Percentiles rank a stretch among this genome's conserved stretches.
These are phyloP conservation scores for Trichoderma oligosporum DNA, from an alignment of 2,329 filamentous ascomycete species.

Conservation along the genomic window DNA sequence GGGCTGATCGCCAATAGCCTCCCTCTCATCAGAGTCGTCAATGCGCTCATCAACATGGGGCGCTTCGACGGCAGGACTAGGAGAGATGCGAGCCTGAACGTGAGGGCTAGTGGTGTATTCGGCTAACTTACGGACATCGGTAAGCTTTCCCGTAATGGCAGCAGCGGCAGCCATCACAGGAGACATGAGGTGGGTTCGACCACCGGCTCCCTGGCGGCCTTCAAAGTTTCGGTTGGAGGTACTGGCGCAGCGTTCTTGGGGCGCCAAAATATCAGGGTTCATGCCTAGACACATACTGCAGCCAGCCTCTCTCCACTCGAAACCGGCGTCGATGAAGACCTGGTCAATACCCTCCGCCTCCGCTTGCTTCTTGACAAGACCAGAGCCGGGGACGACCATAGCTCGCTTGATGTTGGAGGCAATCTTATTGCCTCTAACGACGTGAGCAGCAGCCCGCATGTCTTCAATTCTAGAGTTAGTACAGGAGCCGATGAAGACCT, in stretches of 20 bases:
- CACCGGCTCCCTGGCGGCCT: constrained; percentile 86
- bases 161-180: constrained; percentile 94
- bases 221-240: constrained; percentile 98
- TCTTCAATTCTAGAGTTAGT: constrained; percentile 98
- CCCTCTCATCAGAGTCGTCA: constrained; percentile 48
- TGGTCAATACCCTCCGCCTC: constrained; percentile 90
- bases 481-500: constrained; percentile 97
- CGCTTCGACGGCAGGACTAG: constrained; percentile 33
- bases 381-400: constrained; percentile 94
- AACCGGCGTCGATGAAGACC: constrained; percentile 86
- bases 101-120: constrained; percentile 56
- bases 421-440: constrained; percentile 84
- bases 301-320: constrained; percentile 96
- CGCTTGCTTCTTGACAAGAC: constrained; percentile 86
- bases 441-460: constrained; percentile 76
- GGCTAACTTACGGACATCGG: constrained; percentile 81
- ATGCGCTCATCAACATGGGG: constrained; percentile 52
- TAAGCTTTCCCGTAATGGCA: constrained; percentile 82
- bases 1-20: constrained; percentile 54
- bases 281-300: constrained; percentile 99
- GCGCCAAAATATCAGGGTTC: constrained; percentile 96
- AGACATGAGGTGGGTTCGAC: constrained; percentile 93
- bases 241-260: constrained; percentile 87
- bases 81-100: constrained; percentile 52
- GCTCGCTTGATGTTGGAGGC: constrained; percentile 87